A percentile compares a stretch with the other conserved stretches of the same genome.
phyloP scores from a whole-genome alignment of 257 asterid species.

The Apocynum venetum region DNA sequence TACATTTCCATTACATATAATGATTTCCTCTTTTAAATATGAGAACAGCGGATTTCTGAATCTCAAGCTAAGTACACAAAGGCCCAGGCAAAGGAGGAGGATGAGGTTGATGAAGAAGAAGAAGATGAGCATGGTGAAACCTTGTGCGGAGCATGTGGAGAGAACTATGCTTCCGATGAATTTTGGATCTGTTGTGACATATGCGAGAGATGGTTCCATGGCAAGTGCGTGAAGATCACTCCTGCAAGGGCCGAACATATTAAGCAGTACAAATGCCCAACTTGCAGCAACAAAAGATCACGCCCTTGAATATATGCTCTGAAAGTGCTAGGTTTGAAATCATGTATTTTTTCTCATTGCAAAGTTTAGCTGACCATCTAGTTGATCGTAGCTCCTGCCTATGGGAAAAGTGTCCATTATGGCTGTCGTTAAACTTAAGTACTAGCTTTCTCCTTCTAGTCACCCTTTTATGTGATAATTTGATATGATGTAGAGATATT shows the following conservation, averaged over 20 bases:
- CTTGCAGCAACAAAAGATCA: slow-evolving; percentile 68
- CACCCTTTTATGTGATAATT: neutral
- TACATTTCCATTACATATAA: neutral
- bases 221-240: slow-evolving; percentile 78
- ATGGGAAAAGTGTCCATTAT: neutral
- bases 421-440: neutral
- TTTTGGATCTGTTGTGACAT: slow-evolving; percentile 80
- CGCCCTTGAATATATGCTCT: slow-evolving; percentile 31
- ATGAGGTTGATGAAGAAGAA: slow-evolving; percentile 35
- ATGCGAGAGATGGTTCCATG: slow-evolving; percentile 87
- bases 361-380: slow-evolving; percentile 12
- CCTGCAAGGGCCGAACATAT: slow-evolving; percentile 83
- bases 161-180: slow-evolving; percentile 52
- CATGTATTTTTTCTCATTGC: slow-evolving; percentile 6
- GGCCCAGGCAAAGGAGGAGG: slow-evolving; percentile 31
- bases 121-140: slow-evolving; percentile 66
- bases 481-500: slow-evolving; percentile 5
- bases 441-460: neutral
- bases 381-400: neutral
- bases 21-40: neutral
- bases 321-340: neutral
- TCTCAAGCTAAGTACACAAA: slow-evolving; percentile 30
- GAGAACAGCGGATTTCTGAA: slow-evolving; percentile 15
- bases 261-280: slow-evolving; percentile 82
- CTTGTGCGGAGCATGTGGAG: slow-evolving; percentile 75